Evolutionary conservation across 2,329 filamentous ascomycete genomes (phyloP).

Genomic region (Fusarium sp.): DNA sequence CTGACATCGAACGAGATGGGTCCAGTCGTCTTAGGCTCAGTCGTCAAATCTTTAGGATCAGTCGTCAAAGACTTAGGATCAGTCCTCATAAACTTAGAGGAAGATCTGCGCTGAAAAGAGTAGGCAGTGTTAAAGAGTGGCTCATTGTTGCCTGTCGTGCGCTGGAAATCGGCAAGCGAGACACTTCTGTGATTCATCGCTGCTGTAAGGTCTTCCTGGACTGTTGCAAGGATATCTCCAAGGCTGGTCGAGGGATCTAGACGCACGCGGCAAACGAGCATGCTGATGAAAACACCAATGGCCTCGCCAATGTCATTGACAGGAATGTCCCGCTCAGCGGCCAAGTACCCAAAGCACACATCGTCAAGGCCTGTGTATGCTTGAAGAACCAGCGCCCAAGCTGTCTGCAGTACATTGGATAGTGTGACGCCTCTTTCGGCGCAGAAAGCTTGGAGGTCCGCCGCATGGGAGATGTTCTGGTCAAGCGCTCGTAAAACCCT

Average conservation of each 20-base stretch:
- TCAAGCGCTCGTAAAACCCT: slow-evolving; percentile 15
- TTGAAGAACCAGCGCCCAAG: slow-evolving; percentile 36
- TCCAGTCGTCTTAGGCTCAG: background rate
- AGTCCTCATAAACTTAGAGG: slow-evolving; percentile 28
- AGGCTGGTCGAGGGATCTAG: slow-evolving; percentile 3
- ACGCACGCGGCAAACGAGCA: slow-evolving; percentile 28
- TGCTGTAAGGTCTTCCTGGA: slow-evolving; percentile 15
- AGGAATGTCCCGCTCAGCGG: slow-evolving; percentile 19
- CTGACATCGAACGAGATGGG: slow-evolving; percentile 33
- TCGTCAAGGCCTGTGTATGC: slow-evolving; percentile 37
- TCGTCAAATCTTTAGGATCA: too few species aligned
- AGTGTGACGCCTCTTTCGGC: slow-evolving; percentile 19
- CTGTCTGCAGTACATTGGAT: slow-evolving; percentile 28
- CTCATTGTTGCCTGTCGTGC: slow-evolving; percentile 8
- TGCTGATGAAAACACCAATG: slow-evolving; percentile 39
- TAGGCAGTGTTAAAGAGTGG: slow-evolving; percentile 45
- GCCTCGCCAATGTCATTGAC: slow-evolving; percentile 20
- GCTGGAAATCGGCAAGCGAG: slow-evolving; percentile 29
- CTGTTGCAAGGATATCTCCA: background rate
- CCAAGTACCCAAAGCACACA: slow-evolving; percentile 33
- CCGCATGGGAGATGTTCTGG: slow-evolving; percentile 5
- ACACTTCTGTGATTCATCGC: slow-evolving; percentile 27
- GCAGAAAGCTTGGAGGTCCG: slow-evolving; percentile 14
- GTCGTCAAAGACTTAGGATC: background rate
- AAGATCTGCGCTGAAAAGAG: slow-evolving; percentile 40